phyloP scores from a whole-genome alignment of 2,329 filamentous ascomycete genomes.

The Polytolypa hystricis region DNA sequence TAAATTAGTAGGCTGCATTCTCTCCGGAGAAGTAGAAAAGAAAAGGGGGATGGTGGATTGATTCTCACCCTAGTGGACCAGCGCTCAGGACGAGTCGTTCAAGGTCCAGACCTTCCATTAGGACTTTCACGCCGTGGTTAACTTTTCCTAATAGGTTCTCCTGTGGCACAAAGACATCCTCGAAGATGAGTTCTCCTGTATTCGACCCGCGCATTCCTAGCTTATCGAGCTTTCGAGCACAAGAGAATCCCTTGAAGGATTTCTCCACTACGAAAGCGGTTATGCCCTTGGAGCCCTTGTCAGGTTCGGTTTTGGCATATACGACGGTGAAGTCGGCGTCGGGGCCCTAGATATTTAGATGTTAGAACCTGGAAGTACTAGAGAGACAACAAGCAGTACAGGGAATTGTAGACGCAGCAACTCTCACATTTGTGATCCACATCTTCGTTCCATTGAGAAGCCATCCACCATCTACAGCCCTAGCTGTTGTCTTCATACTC shows the following conservation, averaged over 20 bases:
- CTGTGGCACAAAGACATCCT: conserved; percentile 75
- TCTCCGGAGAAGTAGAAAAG: too few species aligned
- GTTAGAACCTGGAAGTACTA: too few species aligned
- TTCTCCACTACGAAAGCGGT: conserved; percentile 84
- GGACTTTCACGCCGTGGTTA: conserved; percentile 73
- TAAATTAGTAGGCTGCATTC: too few species aligned
- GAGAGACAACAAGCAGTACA: conserved; percentile 4
- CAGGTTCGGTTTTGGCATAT: conserved; percentile 88
- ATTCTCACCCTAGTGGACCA: conserved; percentile 61
- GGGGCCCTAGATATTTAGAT: conserved; percentile 58
- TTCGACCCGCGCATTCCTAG: conserved; percentile 96
- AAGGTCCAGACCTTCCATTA: conserved; percentile 94
- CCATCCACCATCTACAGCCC: conserved; percentile 72
- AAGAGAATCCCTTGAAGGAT: conserved; percentile 62
- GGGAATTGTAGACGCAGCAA: not conserved
- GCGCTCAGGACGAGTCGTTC: conserved; percentile 86
- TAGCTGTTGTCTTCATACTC: conserved; percentile 81
- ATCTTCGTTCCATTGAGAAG: conserved; percentile 86
- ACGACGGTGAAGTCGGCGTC: conserved; percentile 89
- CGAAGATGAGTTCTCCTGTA: conserved; percentile 87
- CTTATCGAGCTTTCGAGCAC: conserved; percentile 87
- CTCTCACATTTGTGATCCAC: conserved; percentile 88
- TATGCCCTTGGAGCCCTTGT: conserved; percentile 75
- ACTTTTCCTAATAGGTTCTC: conserved; percentile 70
- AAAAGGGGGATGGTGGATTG: too few species aligned